phyloP scores from a whole-genome alignment of 805 yeast genomes.

The Debaryomyces hansenii region DNA sequence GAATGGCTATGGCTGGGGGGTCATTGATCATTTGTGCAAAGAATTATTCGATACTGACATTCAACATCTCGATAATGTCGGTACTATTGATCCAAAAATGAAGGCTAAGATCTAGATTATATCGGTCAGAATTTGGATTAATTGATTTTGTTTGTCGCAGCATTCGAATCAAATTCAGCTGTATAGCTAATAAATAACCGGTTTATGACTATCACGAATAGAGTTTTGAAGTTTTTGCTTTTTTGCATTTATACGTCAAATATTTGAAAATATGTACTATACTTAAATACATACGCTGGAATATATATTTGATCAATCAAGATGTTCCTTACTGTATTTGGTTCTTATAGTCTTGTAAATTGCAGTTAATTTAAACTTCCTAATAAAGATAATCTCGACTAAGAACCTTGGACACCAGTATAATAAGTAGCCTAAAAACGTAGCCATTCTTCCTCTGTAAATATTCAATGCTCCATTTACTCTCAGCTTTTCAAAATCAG shows the following conservation, averaged over 20 bases:
- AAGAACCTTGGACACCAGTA: conserved; percentile 48
- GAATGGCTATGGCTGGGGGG: conserved; percentile 50
- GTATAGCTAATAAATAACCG: too few species aligned
- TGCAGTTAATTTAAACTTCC: conserved; percentile 30
- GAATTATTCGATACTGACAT: conserved; percentile 17
- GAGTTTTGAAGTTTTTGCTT: too few species aligned
- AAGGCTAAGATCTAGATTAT: conserved; percentile 6
- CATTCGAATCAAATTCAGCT: too few species aligned
- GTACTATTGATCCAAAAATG: neutral
- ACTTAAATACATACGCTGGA: too few species aligned
- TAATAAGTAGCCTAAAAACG: conserved; percentile 31
- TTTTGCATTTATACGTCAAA: too few species aligned
- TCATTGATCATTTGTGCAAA: conserved; percentile 39
- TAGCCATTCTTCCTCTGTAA: conserved; percentile 55
- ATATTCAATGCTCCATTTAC: conserved; percentile 46
- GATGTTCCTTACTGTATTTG: conserved; percentile 17
- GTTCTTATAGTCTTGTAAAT: conserved; percentile 23
- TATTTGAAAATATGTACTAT: too few species aligned
- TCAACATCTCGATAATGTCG: neutral
- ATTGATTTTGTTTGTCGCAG: too few species aligned
- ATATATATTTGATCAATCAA: neutral
- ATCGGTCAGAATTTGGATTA: neutral
- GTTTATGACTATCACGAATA: too few species aligned
- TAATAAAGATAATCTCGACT: conserved; percentile 38
- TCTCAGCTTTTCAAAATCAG: conserved; percentile 41